Base-by-base conservation (phyloP, 2,329 filamentous ascomycete species). In the Monosporascus sp. region DNA sequence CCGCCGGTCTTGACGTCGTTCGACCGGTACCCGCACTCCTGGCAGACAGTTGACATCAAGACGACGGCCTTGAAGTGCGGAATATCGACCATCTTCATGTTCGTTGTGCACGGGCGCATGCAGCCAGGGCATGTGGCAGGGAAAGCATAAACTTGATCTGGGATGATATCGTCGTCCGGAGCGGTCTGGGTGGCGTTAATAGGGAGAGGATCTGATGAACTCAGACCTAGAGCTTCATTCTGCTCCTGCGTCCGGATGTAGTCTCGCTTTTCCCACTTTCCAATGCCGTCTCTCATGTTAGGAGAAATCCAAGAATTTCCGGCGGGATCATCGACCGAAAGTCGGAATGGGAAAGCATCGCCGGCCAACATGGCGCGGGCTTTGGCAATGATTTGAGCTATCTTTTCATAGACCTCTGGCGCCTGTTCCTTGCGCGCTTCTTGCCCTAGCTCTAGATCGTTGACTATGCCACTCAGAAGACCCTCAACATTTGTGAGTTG, bases 71-170 rank as follows among this genome's bases (percentile, higher is more conserved):
- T 96, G 77, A 99, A 99, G 74, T 96, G 88, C 1, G 94, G 94
- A 58, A 99, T 97, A 65, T 96, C 91, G 53, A 97, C 91, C 87
- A 96, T 96, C 78, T 97, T 96, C 91, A 97, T 97, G 72, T 96
- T 92, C 9, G 95, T 96, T 4, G 85, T 85, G 73, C 92, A 97
- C 5, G 84, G 76, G 71, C 89, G 89, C 66, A 86, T 86, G 77
- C 94, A 99, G 57, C 90, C 93, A 0, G 94, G 94, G 71, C 94
- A 99, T 54, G 85, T 89, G 7, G 92, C 87, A 3, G 93, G 93
- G 74, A 99, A 94, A 55, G 85, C 86, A 76, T 97, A 97, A 27
- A 97, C 88, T 70, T 96, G 88, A 69, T 96, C 88, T 59, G 95
- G 90, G 48, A 94, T 80, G 63, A 97, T 94, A n/a, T 96, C 88